phyloP scores from a whole-genome alignment of 495 filamentous ascomycete genomes.

The Zalerion maritima region DNA sequence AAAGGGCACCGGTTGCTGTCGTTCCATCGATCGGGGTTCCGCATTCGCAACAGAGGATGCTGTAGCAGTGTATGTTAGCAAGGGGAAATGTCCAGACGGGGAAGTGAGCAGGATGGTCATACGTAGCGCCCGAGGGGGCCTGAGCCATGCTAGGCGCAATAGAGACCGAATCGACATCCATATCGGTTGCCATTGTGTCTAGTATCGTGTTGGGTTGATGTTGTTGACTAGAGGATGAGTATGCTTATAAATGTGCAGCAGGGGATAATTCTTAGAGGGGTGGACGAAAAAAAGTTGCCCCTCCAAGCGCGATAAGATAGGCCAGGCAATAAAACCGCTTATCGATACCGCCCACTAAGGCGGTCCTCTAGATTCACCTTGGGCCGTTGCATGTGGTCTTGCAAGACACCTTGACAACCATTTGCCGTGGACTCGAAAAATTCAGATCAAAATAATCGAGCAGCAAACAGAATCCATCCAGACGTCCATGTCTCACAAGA shows the following conservation, averaged over 20 bases:
- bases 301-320: too few species aligned
- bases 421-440: too few species aligned
- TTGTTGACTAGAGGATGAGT: conserved; percentile 1
- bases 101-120: conserved; percentile 10
- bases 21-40: conserved; percentile 88
- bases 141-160: conserved; percentile 36
- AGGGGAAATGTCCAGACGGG: not conserved
- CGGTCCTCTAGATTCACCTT: too few species aligned
- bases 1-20: conserved; percentile 72
- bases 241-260: not conserved
- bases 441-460: too few species aligned
- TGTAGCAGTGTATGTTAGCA: conserved; percentile 14
- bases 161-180: conserved; percentile 25
- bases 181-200: conserved; percentile 17
- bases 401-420: too few species aligned
- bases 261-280: conserved; percentile 2
- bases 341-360: too few species aligned
- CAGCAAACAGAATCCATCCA: too few species aligned
- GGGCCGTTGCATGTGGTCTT: too few species aligned
- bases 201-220: too few species aligned
- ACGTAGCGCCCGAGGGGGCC: conserved; percentile 42
- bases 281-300: conserved; percentile 9
- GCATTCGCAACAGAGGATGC: conserved; percentile 90
- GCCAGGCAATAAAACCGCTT: too few species aligned
- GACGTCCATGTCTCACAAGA: too few species aligned